Percentiles rank a stretch among this genome's conserved stretches.
phyloP scores from a whole-genome alignment of 2,329 filamentous ascomycete genomes.

The Exophiala oligosperma region DNA sequence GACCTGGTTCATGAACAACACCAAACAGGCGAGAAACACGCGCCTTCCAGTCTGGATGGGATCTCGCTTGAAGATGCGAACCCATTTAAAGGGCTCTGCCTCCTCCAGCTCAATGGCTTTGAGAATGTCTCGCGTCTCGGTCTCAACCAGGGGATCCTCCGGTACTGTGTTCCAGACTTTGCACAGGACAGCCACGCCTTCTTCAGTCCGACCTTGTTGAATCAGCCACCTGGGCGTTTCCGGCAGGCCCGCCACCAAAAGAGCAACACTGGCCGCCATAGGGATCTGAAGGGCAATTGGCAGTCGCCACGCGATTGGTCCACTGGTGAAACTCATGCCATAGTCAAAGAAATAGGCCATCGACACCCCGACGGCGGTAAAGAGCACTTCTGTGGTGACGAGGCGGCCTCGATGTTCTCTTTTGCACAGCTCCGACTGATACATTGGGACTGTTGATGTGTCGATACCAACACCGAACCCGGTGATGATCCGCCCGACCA shows the following conservation, averaged over 20 bases:
- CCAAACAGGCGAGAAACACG: conserved; percentile 49
- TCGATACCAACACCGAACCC: conserved; percentile 53
- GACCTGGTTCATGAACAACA: conserved; percentile 43
- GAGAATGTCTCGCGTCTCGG: conserved; percentile 24
- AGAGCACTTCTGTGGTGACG: conserved; percentile 44
- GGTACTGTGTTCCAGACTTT: conserved; percentile 39
- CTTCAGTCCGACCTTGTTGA: conserved; percentile 31
- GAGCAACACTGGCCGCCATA: conserved; percentile 29
- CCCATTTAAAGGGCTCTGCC: not conserved
- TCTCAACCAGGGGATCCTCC: conserved; percentile 31
- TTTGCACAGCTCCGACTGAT: conserved; percentile 42
- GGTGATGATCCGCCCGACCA: conserved; percentile 50
- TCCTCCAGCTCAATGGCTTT: conserved; percentile 38
- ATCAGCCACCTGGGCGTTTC: conserved; percentile 43
- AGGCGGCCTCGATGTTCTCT: conserved; percentile 45
- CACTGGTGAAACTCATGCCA: conserved; percentile 42
- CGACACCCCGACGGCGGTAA: conserved; percentile 41
- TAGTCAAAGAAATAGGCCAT: conserved; percentile 43
- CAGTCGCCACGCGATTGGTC: conserved; percentile 34
- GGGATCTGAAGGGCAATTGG: conserved; percentile 35
- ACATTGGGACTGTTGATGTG: conserved; percentile 40
- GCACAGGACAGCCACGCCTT: conserved; percentile 35
- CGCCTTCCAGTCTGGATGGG: conserved; percentile 45
- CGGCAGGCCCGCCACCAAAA: conserved; percentile 39
- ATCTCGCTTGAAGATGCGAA: conserved; percentile 43